These are phyloP conservation scores for Metschnikowia arizonensis DNA, from an alignment of 805 yeast species.

Conservation along the genomic window DNA sequence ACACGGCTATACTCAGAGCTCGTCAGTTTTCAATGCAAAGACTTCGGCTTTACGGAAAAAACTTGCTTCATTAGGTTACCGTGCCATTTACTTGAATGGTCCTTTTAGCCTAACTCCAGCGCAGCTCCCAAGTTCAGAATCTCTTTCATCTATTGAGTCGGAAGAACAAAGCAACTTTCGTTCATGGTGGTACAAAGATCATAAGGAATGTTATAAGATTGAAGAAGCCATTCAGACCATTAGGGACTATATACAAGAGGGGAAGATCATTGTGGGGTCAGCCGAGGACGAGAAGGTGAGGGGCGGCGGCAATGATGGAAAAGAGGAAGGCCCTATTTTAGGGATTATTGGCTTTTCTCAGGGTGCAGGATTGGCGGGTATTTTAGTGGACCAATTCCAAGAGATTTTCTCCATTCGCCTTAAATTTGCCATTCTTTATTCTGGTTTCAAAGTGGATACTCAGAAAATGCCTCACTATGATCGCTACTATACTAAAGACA, in stretches of 20 bases:
- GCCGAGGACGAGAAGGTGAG: conserved; percentile 20
- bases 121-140: too few species aligned
- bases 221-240: conserved; percentile 49
- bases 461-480: conserved; percentile 23
- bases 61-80: conserved; percentile 60
- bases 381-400: conserved; percentile 57
- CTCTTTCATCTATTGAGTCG: too few species aligned
- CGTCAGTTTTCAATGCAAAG: conserved; percentile 78
- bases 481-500: conserved; percentile 20
- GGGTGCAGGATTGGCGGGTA: conserved; percentile 85
- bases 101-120: conserved; percentile 62
- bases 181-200: conserved; percentile 76
- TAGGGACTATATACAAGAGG: conserved; percentile 48
- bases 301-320: too few species aligned
- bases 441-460: conserved; percentile 51
- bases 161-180: conserved; percentile 32
- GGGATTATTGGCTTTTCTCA: conserved; percentile 92
- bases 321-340: conserved; percentile 50
- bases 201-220: conserved; percentile 42
- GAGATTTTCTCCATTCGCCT: conserved; percentile 47
- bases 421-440: conserved; percentile 71
- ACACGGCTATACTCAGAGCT: conserved; percentile 89
- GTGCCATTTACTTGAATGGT: conserved; percentile 73
- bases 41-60: conserved; percentile 84
- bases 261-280: conserved; percentile 44